Percentiles rank a stretch among this genome's conserved stretches.
These are phyloP conservation scores for Blastocystis sp. DNA, from an alignment of 352 stramenopile genomes.

Conservation along the genomic window DNA sequence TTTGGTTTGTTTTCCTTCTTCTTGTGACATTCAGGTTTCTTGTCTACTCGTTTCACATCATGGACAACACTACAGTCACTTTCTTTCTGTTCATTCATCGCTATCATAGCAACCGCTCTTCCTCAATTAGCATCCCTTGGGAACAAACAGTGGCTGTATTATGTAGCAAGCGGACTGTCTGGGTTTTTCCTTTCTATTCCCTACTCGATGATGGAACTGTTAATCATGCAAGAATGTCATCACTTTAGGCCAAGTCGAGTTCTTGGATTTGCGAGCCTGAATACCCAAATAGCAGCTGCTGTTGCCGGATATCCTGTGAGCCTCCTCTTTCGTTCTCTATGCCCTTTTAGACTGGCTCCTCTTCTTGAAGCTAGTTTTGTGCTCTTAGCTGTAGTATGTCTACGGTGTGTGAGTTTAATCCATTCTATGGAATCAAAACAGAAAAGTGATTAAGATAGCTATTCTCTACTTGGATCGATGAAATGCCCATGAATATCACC, in stretches of 20 bases:
- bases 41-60: not conserved
- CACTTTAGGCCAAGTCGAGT: not conserved
- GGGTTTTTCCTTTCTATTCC: conserved; percentile 25
- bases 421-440: not conserved
- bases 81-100: not conserved
- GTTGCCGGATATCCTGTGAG: conserved; percentile 14
- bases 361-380: not conserved
- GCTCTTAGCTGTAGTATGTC: not conserved
- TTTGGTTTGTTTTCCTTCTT: not conserved
- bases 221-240: not conserved
- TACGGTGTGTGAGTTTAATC: not conserved
- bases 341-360: not conserved
- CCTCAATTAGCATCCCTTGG: not conserved
- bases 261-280: not conserved
- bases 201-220: conserved; percentile 1
- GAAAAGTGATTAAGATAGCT: not conserved
- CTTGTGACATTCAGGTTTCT: not conserved
- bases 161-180: not conserved
- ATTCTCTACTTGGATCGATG: conserved; percentile 88
- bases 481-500: conserved; percentile 87
- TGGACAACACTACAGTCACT: not conserved
- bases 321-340: not conserved
- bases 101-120: not conserved
- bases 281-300: not conserved
- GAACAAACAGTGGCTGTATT: not conserved